These are phyloP conservation scores for Onygenales sp. DNA, from an alignment of 2,329 filamentous ascomycete genomes.

Conservation along the genomic window DNA sequence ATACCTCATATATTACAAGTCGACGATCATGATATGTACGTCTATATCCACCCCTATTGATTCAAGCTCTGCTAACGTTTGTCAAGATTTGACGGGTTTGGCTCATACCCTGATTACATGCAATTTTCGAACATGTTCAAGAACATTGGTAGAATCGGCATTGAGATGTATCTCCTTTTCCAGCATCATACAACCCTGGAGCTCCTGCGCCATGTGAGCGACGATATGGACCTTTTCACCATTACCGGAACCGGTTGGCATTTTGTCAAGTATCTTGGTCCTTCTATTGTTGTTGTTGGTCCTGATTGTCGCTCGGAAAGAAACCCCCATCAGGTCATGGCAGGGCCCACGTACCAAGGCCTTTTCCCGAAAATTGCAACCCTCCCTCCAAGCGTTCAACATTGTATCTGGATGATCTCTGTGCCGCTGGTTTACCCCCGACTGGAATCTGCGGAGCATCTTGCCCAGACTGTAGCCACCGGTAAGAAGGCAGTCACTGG, in stretches of 20 bases:
- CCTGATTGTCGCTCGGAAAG: conserved; percentile 88
- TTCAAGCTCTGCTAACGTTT: conserved; percentile 5
- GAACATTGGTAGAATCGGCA: conserved; percentile 89
- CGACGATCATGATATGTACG: conserved; percentile 97
- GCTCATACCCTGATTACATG: conserved; percentile 97
- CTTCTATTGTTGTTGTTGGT: conserved; percentile 79
- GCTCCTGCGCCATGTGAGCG: conserved; percentile 77
- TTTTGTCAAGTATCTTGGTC: conserved; percentile 93
- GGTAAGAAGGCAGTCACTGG: conserved; percentile 96
- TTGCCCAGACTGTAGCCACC: conserved; percentile 83
- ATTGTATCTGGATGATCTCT: conserved; percentile 92
- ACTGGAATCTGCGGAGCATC: conserved; percentile 79
- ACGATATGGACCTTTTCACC: conserved; percentile 88
- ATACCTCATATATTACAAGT: conserved; percentile 90
- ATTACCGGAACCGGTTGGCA: conserved; percentile 98
- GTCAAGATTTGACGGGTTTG: conserved; percentile 83
- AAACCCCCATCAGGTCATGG: conserved; percentile 83
- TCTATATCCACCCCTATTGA: conserved; percentile 16
- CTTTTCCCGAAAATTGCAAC: conserved; percentile 92
- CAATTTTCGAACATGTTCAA: conserved; percentile 96
- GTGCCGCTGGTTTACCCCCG: conserved; percentile 87
- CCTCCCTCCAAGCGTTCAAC: conserved; percentile 84
- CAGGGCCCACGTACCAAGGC: conserved; percentile 92
- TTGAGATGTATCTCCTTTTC: conserved; percentile 97
- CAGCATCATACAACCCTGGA: conserved; percentile 96